Conservation (phyloP, 2,329 filamentous ascomycete species). For the Triangularia verruculosa region DNA sequence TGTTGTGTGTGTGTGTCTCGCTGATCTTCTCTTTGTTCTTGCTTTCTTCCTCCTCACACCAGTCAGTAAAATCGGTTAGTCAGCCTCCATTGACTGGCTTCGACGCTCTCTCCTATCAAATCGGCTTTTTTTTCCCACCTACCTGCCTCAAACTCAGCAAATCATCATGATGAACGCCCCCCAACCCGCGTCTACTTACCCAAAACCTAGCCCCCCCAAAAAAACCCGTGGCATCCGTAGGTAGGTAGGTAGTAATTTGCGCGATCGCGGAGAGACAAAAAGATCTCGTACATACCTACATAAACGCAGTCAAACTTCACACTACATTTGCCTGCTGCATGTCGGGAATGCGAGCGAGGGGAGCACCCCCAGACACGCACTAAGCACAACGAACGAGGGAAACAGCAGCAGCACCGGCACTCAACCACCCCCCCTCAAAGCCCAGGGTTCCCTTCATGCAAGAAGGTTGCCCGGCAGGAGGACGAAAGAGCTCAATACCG, state of each 20-base stretch:
- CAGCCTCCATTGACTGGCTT: not conserved
- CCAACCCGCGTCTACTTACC: not conserved
- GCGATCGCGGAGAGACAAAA: not conserved
- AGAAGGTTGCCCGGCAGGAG: constrained; percentile 5
- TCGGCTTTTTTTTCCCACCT: not conserved
- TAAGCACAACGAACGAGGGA: not conserved
- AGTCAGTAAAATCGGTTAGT: not conserved
- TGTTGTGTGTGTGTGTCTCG: not conserved
- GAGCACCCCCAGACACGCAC: not conserved
- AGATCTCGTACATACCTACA: not conserved
- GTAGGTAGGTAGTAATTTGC: not conserved
- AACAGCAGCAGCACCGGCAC: too few species aligned
- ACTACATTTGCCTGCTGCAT: not conserved
- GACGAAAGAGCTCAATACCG: constrained; percentile 2
- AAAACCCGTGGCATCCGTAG: not conserved
- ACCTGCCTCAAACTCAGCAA: not conserved
- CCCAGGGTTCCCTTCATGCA: constrained; percentile 11
- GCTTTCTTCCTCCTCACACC: not conserved
- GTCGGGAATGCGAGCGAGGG: constrained; percentile 1
- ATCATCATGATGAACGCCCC: not conserved
- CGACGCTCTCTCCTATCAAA: not conserved
- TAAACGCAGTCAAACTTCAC: not conserved
- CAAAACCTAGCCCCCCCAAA: too few species aligned
- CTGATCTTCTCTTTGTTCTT: not conserved
- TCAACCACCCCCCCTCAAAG: not conserved